phyloP scores from a whole-genome alignment of 106 monocot species.

The Alisma plantagoaquatica region DNA sequence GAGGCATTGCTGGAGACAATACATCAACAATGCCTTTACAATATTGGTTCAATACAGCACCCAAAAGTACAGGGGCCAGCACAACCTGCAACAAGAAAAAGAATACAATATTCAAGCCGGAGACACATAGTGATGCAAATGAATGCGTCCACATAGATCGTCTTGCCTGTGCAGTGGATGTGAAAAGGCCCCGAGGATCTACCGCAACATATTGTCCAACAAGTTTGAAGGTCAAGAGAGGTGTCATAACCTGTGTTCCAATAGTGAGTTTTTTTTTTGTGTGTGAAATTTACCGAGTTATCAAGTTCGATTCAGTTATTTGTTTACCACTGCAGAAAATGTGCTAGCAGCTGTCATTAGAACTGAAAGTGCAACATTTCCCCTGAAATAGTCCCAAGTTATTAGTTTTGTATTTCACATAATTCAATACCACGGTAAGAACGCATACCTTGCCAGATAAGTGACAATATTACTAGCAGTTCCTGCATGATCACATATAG shows the following conservation, averaged over 20 bases:
- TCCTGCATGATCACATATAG: no score
- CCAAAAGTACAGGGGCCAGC: conserved; percentile 70
- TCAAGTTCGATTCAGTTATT: neutral
- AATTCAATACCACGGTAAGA: neutral
- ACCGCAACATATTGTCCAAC: conserved; percentile 94
- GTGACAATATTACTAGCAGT: conserved; percentile 94
- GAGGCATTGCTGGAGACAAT: conserved; percentile 82
- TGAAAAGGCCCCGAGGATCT: conserved; percentile 70
- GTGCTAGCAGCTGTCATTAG: conserved; percentile 93
- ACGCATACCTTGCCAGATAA: conserved; percentile 63
- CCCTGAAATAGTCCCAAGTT: conserved; percentile 3
- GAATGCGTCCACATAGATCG: neutral
- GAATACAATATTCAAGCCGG: neutral
- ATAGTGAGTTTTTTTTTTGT: neutral
- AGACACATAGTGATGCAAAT: neutral
- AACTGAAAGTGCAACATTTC: conserved; percentile 93
- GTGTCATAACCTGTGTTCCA: conserved; percentile 59
- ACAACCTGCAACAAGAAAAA: conserved; percentile 40
- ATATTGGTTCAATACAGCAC: conserved; percentile 78
- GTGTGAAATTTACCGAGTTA: neutral
- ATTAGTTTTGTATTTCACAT: neutral
- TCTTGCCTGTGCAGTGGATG: conserved; percentile 74
- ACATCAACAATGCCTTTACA: conserved; percentile 43
- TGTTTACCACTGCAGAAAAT: conserved; percentile 58
- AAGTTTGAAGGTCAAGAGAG: conserved; percentile 79